These are phyloP conservation scores for Naganishia liquefaciens DNA, from an alignment of 1,284 basidiomycete species.

Conservation along the genomic window DNA sequence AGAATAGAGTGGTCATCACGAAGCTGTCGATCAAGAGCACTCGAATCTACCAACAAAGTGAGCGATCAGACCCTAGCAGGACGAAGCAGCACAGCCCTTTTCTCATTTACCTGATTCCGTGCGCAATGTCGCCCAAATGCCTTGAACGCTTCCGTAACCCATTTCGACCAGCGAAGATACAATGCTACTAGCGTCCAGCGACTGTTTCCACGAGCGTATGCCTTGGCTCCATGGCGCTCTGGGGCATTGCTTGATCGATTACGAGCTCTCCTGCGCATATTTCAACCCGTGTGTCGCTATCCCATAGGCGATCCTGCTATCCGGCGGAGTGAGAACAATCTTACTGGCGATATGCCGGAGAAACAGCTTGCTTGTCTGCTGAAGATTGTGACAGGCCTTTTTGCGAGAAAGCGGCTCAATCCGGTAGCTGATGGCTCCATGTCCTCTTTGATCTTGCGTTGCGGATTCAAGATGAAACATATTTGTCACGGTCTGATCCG, in stretches of 20 bases:
- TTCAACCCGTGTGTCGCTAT: background rate
- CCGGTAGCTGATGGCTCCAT: background rate
- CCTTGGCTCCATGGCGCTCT: background rate
- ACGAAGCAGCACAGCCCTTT: background rate
- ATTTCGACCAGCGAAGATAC: conserved; percentile 22
- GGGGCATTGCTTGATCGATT: background rate
- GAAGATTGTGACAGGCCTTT: no score
- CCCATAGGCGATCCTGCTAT: background rate
- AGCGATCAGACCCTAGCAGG: background rate
- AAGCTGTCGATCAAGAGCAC: conserved; percentile 89
- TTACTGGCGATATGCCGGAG: background rate
- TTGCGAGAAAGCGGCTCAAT: background rate
- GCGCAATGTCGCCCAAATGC: conserved; percentile 54
- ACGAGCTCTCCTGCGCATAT: conserved; percentile 12
- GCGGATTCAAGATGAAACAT: no score
- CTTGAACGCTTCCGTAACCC: conserved; percentile 46
- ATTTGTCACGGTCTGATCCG: no score
- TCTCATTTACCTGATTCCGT: conserved; percentile 48
- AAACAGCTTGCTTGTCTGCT: no score
- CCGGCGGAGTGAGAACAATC: background rate
- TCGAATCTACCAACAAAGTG: conserved; percentile 65
- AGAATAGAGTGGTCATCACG: conserved; percentile 93
- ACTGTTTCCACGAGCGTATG: no score
- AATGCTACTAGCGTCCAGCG: background rate
- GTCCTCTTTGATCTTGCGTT: background rate